These are phyloP conservation scores for Fusarium clavum DNA, from an alignment of 2,329 filamentous ascomycete genomes.

Conservation along the genomic window DNA sequence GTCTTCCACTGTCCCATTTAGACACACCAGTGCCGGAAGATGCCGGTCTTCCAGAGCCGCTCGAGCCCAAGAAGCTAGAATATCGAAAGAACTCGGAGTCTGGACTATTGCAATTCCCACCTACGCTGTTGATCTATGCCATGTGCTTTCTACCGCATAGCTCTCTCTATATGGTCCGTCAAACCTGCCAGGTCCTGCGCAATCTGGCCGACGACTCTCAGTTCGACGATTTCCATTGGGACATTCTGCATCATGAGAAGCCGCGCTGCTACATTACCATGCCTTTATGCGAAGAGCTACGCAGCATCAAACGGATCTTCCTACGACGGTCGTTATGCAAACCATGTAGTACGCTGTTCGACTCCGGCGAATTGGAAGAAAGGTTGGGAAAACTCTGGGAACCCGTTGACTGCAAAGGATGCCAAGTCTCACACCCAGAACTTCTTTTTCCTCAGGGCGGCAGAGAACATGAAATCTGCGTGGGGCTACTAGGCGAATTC, in stretches of 20 bases:
- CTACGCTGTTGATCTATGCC: background rate
- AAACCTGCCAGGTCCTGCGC: background rate
- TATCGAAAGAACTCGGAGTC: accelerated
- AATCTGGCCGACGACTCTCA: background rate
- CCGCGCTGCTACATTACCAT: background rate
- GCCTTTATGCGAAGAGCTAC: background rate
- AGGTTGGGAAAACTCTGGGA: background rate
- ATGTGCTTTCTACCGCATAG: background rate
- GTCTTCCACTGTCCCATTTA: background rate
- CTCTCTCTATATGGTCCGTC: constrained; percentile 6
- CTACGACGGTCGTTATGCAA: background rate
- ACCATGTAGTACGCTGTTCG: background rate
- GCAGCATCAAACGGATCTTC: background rate
- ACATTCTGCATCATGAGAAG: background rate
- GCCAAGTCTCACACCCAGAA: background rate
- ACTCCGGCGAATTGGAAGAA: background rate
- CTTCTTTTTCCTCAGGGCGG: background rate
- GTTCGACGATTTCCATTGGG: background rate
- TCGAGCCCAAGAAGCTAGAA: accelerated
- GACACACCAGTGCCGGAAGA: background rate
- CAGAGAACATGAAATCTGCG: background rate
- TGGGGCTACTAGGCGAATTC: background rate
- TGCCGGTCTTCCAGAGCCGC: accelerated
- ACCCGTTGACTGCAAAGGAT: background rate
- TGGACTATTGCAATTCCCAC: background rate